A percentile compares a stretch with the other conserved stretches of the same genome.
These are phyloP conservation scores for Nannochloropsis gaditana DNA, from an alignment of 108 stramenopile species.

Conservation along the genomic window DNA sequence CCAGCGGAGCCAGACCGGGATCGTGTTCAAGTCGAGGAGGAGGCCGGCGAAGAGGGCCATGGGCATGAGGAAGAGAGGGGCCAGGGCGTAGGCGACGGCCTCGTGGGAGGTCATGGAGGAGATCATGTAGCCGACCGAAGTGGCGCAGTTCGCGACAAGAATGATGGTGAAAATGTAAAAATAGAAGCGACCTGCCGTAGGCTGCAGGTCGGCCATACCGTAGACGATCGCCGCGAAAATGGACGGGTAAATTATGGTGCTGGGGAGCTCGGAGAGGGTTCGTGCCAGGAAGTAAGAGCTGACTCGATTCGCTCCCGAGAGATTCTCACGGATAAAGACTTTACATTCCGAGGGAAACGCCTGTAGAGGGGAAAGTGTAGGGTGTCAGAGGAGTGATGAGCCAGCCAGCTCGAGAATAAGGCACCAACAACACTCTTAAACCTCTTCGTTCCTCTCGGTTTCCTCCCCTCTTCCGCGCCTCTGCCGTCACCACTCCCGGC, in stretches of 20 bases:
- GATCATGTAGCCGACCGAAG: neutral
- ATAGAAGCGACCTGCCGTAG: neutral
- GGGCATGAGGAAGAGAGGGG: slow-evolving; percentile 13
- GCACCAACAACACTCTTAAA: too few species aligned
- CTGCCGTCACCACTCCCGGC: too few species aligned
- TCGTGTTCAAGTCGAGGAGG: neutral
- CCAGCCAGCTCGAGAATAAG: too few species aligned
- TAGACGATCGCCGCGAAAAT: neutral
- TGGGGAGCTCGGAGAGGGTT: neutral
- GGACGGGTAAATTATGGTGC: neutral
- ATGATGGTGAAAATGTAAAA: neutral
- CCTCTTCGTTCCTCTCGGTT: too few species aligned
- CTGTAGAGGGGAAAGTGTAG: neutral
- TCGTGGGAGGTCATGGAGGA: neutral
- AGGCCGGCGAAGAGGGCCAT: neutral
- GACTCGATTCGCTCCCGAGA: neutral
- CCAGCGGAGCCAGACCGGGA: neutral
- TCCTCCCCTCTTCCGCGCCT: too few species aligned
- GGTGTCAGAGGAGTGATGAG: too few species aligned
- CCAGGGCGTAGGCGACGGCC: neutral
- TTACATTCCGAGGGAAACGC: slow-evolving; percentile 11
- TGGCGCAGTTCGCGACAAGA: slow-evolving; percentile 5
- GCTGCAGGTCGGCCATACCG: neutral
- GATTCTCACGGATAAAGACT: neutral
- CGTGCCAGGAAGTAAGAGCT: slow-evolving; percentile 12